A percentile compares a stretch with the other conserved stretches of the same genome.
phyloP scores from a whole-genome alignment of 306 rosid species.

The Castanopsis chinensis region DNA sequence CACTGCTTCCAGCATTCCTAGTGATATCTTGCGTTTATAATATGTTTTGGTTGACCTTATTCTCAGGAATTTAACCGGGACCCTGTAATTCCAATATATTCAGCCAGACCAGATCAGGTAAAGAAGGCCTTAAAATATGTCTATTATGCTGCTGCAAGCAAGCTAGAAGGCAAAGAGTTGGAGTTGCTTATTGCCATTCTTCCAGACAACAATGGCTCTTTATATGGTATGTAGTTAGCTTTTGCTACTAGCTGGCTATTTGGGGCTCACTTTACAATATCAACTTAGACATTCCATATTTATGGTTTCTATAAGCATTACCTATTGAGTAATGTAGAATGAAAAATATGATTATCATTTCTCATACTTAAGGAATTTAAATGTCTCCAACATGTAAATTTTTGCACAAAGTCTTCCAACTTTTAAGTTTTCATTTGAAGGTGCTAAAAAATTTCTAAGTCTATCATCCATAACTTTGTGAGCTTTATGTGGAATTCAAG shows the following conservation, averaged over 20 bases:
- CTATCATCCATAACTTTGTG: background rate
- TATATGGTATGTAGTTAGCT: slow-evolving; percentile 36
- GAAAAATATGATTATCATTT: background rate
- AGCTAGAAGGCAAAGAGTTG: slow-evolving; percentile 45
- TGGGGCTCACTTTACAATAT: background rate
- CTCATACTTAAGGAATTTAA: background rate
- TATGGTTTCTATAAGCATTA: background rate
- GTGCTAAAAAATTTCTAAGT: background rate
- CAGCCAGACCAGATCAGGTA: slow-evolving; percentile 47
- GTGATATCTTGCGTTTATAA: background rate
- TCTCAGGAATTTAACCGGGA: slow-evolving; percentile 40
- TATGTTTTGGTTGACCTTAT: background rate
- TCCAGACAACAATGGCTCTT: slow-evolving; percentile 51
- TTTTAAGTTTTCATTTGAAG: background rate
- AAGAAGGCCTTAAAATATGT: slow-evolving; percentile 48
- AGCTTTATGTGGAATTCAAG: background rate
- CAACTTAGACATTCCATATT: background rate
- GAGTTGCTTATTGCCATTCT: slow-evolving; percentile 52
- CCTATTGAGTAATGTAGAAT: background rate
- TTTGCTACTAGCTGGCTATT: slow-evolving; percentile 1
- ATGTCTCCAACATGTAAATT: background rate
- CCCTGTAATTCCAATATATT: slow-evolving; percentile 38
- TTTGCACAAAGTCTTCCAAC: background rate
- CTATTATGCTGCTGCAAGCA: slow-evolving; percentile 35
- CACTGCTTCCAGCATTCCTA: too few relatives aligned